Evolutionary conservation across 2,329 filamentous ascomycete species (phyloP).

Genomic region (Fusarium circinatum): DNA sequence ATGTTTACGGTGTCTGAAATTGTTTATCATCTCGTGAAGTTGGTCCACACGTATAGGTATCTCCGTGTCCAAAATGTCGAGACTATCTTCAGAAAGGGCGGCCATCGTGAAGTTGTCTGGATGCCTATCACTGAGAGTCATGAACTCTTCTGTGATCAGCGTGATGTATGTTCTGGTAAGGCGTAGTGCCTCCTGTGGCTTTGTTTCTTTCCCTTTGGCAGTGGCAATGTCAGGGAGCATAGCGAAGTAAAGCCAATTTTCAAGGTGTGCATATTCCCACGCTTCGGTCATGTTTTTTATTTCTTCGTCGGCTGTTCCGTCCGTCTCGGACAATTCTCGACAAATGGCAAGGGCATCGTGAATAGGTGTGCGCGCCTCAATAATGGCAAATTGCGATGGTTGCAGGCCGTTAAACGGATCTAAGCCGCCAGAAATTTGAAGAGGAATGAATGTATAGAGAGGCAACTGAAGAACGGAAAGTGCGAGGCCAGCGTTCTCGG

Average conservation of each 20-base stretch:
- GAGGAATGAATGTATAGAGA: neutral
- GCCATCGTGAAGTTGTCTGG: neutral
- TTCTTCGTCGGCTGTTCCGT: no score
- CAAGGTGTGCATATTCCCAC: no score
- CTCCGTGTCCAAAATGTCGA: neutral
- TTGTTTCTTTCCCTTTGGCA: neutral
- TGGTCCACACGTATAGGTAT: neutral
- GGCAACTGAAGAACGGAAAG: neutral
- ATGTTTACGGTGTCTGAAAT: neutral
- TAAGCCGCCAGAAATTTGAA: neutral
- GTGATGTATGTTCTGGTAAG: neutral
- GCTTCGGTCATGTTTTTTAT: no score
- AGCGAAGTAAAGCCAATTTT: no score
- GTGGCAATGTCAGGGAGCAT: no score
- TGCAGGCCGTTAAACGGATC: neutral
- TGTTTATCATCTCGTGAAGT: neutral
- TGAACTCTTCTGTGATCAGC: neutral
- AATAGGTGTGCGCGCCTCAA: rapidly evolving
- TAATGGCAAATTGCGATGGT: neutral
- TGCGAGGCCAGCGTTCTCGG: neutral
- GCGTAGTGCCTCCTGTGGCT: neutral
- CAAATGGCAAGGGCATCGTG: neutral
- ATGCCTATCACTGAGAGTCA: neutral
- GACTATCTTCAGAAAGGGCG: neutral
- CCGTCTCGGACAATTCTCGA: neutral